Percentiles rank a stretch among this genome's conserved stretches.
Conservation (phyloP, 2,329 filamentous ascomycete species). For the Fusarium sp. region DNA sequence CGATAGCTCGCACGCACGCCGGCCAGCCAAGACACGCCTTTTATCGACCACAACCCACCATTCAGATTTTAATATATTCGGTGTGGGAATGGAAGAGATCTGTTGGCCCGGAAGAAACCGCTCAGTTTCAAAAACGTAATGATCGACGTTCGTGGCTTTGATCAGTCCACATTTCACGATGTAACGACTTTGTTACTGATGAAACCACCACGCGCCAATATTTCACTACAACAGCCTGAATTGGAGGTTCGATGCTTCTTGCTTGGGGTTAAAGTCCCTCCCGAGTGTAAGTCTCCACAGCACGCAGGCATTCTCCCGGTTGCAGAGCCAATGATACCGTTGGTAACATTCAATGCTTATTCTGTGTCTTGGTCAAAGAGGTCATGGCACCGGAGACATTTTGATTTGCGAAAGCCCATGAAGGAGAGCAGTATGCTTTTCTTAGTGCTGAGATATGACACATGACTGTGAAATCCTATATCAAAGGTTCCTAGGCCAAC, state of each 20-base stretch:
- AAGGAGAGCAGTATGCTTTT: not conserved
- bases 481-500: not conserved
- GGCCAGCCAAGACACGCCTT: not conserved
- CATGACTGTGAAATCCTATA: not conserved
- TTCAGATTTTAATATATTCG: not conserved
- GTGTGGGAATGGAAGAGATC: not conserved
- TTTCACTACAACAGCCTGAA: not conserved
- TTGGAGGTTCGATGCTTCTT: not conserved
- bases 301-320: not conserved
- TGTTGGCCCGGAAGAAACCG: not conserved
- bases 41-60: not conserved
- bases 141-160: not conserved
- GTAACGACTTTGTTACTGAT: not conserved
- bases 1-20: not conserved
- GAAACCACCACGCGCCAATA: not conserved
- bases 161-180: not conserved
- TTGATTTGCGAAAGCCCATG: constrained; percentile 18
- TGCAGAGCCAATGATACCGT: not conserved
- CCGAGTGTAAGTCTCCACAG: not conserved
- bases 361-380: not conserved
- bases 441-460: not conserved
- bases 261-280: not conserved
- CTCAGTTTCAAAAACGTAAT: not conserved
- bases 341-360: not conserved
- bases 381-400: not conserved